Evolutionary conservation across 2,329 filamentous ascomycete species (phyloP), one percentile per base, ranked within the genome.

Genomic region (Sporothrix variecibatus): DNA sequence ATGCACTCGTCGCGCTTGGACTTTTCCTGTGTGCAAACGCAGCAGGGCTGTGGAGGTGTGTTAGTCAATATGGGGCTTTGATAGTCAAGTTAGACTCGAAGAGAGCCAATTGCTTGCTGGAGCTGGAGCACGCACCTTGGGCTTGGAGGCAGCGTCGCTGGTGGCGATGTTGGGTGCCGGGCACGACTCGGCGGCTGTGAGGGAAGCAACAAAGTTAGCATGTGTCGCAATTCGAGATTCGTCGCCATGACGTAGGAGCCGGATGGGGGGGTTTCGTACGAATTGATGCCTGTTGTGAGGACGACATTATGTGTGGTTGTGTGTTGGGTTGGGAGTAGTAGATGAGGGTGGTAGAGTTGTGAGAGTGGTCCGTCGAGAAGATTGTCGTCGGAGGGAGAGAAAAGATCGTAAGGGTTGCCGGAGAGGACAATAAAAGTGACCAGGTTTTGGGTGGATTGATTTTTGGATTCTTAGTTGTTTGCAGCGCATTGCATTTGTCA

Each of bases 21-120:
- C 84, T 99, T 99, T 83, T 99, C 94, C 62, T 96, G 90, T 82
- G 95, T 98, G 90, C 96, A 99, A 40, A 98, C 96, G 82, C 96
- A 98, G 89, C 96, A 98, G 60, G 95, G 95, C 94, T 98, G 80
- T 75, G 1, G 20, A 9, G n/a, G 26, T 58, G 40, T 17, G 26
- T 20, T 38, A 28, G 8, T 28, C 2, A 15, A n/a, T 1, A 9
- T n/a, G 26, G 51, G 3, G 9, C 7, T 2, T 20, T 6, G 34
- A 56, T 5, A 43, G 15, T 6, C n/a, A 43, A 11, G 40, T 2
- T 53, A 23, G 51, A 7, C 20, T 26, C n/a, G 3, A 23, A 26
- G n/a, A 23, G 15, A 20, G 31, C 17, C 38, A 65, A 46, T 46
- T 43, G 38, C 17, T 46, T 2, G 51, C 26, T 8, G 17, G 23